A percentile compares a stretch with the other conserved stretches of the same genome.
Conservation (phyloP, 2,329 filamentous ascomycete species). For the Acrocalymma vagum region DNA sequence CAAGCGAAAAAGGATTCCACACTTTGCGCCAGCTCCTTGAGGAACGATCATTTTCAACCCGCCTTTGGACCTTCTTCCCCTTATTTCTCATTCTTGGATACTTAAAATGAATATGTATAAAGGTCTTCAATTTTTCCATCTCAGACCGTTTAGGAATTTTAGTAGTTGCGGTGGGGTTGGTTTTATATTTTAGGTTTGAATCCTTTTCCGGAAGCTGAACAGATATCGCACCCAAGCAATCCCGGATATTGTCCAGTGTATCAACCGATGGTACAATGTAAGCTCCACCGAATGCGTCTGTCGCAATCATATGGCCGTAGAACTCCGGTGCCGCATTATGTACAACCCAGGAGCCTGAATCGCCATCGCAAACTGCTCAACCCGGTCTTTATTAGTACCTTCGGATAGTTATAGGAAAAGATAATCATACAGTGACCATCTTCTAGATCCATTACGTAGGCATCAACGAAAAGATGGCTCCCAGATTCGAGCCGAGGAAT, state of each 20-base stretch:
- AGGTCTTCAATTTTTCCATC: no score
- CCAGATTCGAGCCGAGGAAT: constrained; percentile 1
- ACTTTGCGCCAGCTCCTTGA: no score
- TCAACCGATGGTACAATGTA: constrained; percentile 10
- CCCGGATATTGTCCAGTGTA: constrained; percentile 9
- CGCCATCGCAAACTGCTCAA: constrained; percentile 5
- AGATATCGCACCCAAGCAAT: constrained; percentile 9
- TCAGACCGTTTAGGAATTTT: no score
- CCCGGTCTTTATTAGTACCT: no score
- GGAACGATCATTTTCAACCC: no score
- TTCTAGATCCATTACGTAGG: constrained; percentile 6
- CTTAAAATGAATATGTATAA: no score
- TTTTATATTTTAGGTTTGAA: no score
- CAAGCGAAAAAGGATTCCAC: no score
- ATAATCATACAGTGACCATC: constrained; percentile 3
- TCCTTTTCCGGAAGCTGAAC: constrained; percentile 10
- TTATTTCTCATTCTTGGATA: no score
- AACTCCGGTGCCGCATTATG: constrained; percentile 8
- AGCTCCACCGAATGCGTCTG: constrained; percentile 7
- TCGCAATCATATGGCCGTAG: constrained; percentile 12
- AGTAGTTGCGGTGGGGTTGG: no score
- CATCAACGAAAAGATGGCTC: constrained; percentile 4
- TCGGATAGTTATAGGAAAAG: no score
- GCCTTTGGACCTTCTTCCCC: no score
- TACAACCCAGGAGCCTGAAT: constrained; percentile 13